Base-by-base conservation (phyloP, 1,284 basidiomycete genomes). In the Boletellus sp. region DNA sequence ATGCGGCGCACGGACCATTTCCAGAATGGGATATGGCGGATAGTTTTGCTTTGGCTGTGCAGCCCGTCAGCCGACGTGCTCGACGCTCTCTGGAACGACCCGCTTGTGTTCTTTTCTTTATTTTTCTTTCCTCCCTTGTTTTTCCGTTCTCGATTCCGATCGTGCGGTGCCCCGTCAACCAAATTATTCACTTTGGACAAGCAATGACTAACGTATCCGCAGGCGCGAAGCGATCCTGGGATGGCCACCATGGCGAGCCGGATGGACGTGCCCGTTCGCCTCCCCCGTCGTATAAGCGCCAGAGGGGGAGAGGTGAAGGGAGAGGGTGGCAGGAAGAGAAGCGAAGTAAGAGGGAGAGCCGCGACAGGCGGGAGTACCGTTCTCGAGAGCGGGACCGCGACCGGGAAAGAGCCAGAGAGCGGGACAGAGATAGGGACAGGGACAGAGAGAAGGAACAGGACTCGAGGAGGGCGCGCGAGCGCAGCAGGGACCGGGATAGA, bases 111-210 rank as follows among this genome's bases (percentile, higher is more conserved):
- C 42, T 24, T 36, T 35, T 6, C 8, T 54, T 50, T 47, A 18
- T 0, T 41, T 44, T 8, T 39, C 12, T 10, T 22, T 47, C 35
- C 15, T 26, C 35, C 49, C 32, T n/a, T 42, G n/a, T 12, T 19
- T 51, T n/a, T 41, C 13, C 43, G 50, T 57, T 49, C 51, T 52
- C 50, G 52, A 58, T 52, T 53, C 28, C 72, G 70, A 86, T 87
- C 86, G 85, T 89, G 86, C 84, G 86, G 85, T 85, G 80, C 79
- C 76, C 79, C 76, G 83, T 85, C 85, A 86, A 77, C 76, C 77
- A 73, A 78, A 77, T 81, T 71, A 68, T 67, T 63, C 57, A 58
- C 65, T 53, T 43, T 32, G 65, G 71, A 67, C 71, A 75, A 74
- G 59, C 42, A 46, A 87, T 88, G 85, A 83, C 86, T 89, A 86